These are phyloP conservation scores for Tylopilus felleus DNA, from an alignment of 768 basidiomycete species.

Conservation along the genomic window DNA sequence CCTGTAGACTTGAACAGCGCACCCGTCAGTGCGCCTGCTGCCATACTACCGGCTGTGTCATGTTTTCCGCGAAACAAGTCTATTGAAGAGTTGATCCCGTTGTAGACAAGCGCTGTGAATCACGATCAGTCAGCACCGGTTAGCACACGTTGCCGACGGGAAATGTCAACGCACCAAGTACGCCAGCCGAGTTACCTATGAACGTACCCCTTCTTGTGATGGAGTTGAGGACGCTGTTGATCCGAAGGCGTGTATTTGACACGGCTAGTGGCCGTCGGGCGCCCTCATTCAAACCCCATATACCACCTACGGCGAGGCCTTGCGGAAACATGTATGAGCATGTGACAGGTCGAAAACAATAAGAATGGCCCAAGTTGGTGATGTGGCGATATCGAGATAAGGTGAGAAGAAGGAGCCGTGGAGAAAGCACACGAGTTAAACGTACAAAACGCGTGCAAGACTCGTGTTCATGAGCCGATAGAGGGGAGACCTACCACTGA, in stretches of 20 bases:
- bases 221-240: conserved; percentile 96
- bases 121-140: conserved; percentile 36
- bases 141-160: conserved; percentile 26
- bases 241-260: conserved; percentile 81
- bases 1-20: conserved; percentile 92
- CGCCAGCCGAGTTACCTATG: conserved; percentile 97
- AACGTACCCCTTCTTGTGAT: conserved; percentile 96
- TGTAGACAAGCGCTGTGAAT: conserved; percentile 85
- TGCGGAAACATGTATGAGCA: conserved; percentile 57
- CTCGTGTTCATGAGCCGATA: conserved; percentile 48
- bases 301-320: conserved; percentile 94
- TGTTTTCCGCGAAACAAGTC: conserved; percentile 88
- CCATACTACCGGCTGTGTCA: conserved; percentile 88
- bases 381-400: conserved; percentile 58
- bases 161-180: conserved; percentile 72
- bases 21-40: conserved; percentile 87
- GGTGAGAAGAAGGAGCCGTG: conserved; percentile 54
- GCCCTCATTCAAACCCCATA: conserved; percentile 96
- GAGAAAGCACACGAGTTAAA: conserved; percentile 47
- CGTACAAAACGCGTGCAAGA: conserved; percentile 46
- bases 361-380: conserved; percentile 61
- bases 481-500: conserved; percentile 76
- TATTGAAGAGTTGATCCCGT: conserved; percentile 92
- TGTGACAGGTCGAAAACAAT: conserved; percentile 81
- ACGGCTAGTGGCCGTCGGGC: conserved; percentile 82